Percentiles rank a stretch among this genome's conserved stretches.
Evolutionary conservation across 345 rosid species (phyloP).

Genomic region (Hevea brasiliensis): DNA sequence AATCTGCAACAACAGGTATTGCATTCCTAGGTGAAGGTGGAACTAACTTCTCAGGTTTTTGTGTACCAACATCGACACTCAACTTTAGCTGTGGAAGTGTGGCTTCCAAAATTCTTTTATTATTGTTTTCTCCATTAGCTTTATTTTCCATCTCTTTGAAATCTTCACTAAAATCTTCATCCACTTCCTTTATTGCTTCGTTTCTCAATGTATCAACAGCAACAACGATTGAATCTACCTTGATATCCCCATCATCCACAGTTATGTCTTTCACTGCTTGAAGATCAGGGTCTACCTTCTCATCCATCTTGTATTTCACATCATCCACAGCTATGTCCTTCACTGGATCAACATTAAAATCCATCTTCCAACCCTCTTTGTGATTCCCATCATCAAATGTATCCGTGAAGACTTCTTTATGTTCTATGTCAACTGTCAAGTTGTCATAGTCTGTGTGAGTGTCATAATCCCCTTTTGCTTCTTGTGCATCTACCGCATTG

Average conservation of each 20-base stretch:
- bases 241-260: conserved; percentile 67
- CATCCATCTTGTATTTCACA: conserved; percentile 66
- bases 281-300: conserved; percentile 48
- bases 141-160: conserved; percentile 44
- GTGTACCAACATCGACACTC: conserved; percentile 37
- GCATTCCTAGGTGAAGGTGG: conserved; percentile 42
- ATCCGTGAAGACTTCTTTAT: conserved; percentile 64
- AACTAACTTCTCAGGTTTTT: conserved; percentile 52
- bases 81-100: conserved; percentile 33
- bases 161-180: conserved; percentile 37
- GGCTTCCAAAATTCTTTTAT: conserved; percentile 35
- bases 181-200: conserved; percentile 38
- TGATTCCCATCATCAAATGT: conserved; percentile 66
- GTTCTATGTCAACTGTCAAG: conserved; percentile 39
- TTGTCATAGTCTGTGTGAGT: conserved; percentile 35
- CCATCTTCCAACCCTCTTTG: conserved; percentile 45
- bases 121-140: conserved; percentile 40
- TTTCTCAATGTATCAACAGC: conserved; percentile 36
- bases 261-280: conserved; percentile 78
- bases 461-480: conserved; percentile 50
- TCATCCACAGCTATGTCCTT: conserved; percentile 94
- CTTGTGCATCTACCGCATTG: conserved; percentile 61
- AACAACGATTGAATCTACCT: conserved; percentile 29
- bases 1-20: conserved; percentile 51
- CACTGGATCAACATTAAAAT: conserved; percentile 56